Evolutionary conservation across 2,329 filamentous ascomycete genomes (phyloP), one percentile per base, ranked within the genome.

Genomic region (Aspergillus viridinutans): DNA sequence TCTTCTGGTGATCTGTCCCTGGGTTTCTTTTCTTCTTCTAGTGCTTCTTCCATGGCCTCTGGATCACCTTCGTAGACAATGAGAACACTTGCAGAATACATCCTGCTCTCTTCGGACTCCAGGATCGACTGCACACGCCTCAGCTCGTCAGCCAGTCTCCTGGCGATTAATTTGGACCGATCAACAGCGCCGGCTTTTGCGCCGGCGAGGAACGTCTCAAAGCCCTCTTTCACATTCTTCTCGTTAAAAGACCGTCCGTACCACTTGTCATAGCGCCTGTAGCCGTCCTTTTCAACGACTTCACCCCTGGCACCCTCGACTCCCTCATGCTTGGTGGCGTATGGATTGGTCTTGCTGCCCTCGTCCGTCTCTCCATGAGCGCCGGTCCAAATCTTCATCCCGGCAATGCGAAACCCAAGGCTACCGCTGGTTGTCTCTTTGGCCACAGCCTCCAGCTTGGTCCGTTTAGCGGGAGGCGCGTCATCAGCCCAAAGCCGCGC

Each of bases 401-500:
- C 85, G 1, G 84, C 84, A 60, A 89, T 83, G 23, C 86, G 80
- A 65, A 86, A 87, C 14, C 85, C 85, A 9, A 89, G 74, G 49
- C 76, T 80, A 4, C 79, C 77, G 61, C 80, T 85, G 1, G 85
- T 88, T 2, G 85, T 86, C 61, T 81, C 78, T 17, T 77, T 74
- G 4, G 83, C 78, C 20, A 87, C 83, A 42, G 81, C 79, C 66
- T 88, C 85, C 25, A 88, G 73, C 52, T 83, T 78, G 25, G 74
- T 78, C 17, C 84, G 76, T 70, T 88, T 88, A 29, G 81, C 79
- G 0, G 77, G 73, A 25, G 80, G 79, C 3, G 86, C 83, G 59
- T 80, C 79, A 40, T 96, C 90, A 14, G 90, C 93, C 88, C 92
- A 97, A 5, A 99, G 78, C 32, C 90, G 84, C 51, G 86, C 83